Evolutionary conservation across 163 green algal species (phyloP).

Genomic region (Coccomyxa subellipsoidea): DNA sequence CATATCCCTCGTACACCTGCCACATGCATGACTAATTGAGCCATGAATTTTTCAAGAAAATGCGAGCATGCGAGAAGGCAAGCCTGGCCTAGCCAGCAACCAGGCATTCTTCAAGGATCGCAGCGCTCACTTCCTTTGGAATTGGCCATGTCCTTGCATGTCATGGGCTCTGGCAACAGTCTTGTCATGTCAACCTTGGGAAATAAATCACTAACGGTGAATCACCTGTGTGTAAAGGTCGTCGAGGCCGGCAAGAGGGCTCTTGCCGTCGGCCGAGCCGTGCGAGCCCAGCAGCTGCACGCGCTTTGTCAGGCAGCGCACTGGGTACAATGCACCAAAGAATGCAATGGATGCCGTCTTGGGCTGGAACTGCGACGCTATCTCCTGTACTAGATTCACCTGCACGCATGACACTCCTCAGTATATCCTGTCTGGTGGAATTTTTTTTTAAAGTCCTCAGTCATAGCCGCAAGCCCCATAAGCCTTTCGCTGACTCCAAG

Average conservation of each 20-base stretch:
- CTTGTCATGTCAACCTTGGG: too few relatives aligned
- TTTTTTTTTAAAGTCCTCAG: too few relatives aligned
- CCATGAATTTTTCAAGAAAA: neutral
- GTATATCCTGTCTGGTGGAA: neutral
- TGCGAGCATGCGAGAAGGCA: neutral
- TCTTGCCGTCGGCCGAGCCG: neutral
- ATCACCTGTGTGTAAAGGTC: neutral
- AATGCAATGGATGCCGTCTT: neutral
- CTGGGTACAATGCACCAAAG: neutral
- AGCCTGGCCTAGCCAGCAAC: neutral
- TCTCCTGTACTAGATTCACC: neutral
- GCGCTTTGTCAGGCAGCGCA: constrained; percentile 7
- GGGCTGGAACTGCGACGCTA: neutral
- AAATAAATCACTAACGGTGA: too few relatives aligned
- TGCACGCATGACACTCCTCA: neutral
- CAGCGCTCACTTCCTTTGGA: too few relatives aligned
- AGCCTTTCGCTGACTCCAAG: too few relatives aligned
- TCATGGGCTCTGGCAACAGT: too few relatives aligned
- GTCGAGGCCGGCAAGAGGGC: neutral
- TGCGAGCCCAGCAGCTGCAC: neutral
- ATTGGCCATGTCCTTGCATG: too few relatives aligned
- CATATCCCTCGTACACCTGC: constrained; percentile 7
- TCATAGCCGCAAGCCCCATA: too few relatives aligned
- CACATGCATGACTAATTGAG: neutral
- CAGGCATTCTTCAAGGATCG: too few relatives aligned